Evolutionary conservation across 2,329 filamentous ascomycete species (phyloP).

Genomic region (Colletotrichum sp.): DNA sequence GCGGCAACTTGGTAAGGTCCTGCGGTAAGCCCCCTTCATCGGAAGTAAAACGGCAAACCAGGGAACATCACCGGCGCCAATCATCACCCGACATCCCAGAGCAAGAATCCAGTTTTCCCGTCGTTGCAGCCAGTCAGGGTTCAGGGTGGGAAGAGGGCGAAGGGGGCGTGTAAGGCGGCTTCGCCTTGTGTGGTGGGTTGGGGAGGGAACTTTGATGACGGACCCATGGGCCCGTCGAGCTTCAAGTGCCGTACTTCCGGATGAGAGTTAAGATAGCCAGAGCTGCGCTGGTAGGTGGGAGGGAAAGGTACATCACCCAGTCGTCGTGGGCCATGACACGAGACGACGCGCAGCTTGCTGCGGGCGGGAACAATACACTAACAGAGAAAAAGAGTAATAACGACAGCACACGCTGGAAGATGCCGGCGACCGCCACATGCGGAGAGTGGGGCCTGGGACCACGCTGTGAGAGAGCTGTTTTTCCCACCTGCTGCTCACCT

Average conservation of each 20-base stretch:
- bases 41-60: conserved; percentile 7
- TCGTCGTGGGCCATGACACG: neutral
- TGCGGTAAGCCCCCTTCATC: neutral
- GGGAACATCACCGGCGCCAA: neutral
- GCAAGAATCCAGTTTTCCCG: neutral
- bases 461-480: neutral
- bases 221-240: neutral
- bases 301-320: neutral
- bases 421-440: conserved; percentile 13
- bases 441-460: neutral
- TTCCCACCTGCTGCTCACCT: neutral
- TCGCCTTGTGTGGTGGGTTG: neutral
- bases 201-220: conserved; percentile 5
- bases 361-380: neutral
- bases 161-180: neutral
- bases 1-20: neutral
- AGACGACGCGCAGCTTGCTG: neutral
- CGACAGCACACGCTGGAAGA: neutral
- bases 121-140: neutral
- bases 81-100: neutral
- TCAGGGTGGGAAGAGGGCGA: neutral
- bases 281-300: neutral
- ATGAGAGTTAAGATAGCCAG: neutral
- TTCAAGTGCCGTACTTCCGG: conserved; percentile 17
- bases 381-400: neutral